Base-by-base conservation (phyloP, 2,329 filamentous ascomycete genomes). In the Fusarium sp. region DNA sequence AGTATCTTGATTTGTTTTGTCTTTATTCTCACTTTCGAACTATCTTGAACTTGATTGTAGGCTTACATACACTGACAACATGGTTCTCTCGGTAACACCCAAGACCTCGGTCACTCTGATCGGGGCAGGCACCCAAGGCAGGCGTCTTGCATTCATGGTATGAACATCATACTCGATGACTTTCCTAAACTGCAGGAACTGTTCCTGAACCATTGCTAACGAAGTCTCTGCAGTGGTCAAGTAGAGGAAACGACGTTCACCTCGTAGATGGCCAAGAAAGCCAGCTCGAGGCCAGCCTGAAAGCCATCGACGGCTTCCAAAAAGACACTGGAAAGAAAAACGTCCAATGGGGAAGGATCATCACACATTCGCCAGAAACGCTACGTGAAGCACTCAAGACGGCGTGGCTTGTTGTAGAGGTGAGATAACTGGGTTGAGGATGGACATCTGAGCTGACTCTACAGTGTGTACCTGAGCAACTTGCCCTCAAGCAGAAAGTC, bases 401-500 rank as follows among this genome's bases (percentile, higher is more conserved):
- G 9, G 68, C 76, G 1, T 81, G 80, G 80, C 57, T 81, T 1
- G 77, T 80, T 3, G 64, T 81, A 2, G 80, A 81, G 71, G 80
- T 81, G 35, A 35, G 45, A 10, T 0, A 22, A 20, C 38, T 10
- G 7, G 27, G 27, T 9, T 30, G 27, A 30, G 8, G 8, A 30
- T 8, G 8, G 27, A 30, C 27, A 30, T 30, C 27, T 30, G 27
- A 30, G 7, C 65, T 76, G 50, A 78, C 50, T 57, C 50, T 4
- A 57, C 9, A 86, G 85, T 86, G 85, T 64, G 80, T 87, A 9
- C 85, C 86, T 0, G 86, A 87, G 69, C 79, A 79, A 30, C 74
- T 87, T 9, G 47, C 77, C 0, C 74, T 86, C n/a, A 87, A 87
- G 70, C 81, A 77, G 54, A 72, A 79, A 3, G 77, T 85, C 6